Conservation (phyloP, 2,329 filamentous ascomycete genomes). For the Exophiala viscosa region DNA sequence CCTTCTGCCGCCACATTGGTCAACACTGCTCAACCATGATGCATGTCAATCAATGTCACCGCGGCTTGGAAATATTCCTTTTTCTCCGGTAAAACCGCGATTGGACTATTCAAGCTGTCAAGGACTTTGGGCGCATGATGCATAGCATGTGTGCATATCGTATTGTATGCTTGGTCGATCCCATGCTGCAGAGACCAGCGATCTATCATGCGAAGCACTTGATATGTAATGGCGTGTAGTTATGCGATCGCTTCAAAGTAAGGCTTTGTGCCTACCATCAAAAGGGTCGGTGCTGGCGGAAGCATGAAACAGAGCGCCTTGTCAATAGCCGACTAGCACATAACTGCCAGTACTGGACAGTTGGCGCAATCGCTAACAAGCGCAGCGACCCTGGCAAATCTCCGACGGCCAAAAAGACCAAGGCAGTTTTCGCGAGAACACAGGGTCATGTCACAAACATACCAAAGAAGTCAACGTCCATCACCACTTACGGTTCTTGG, state of each 20-base stretch:
- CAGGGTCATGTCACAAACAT: constrained; percentile 8
- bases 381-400: constrained; percentile 20
- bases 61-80: constrained; percentile 3
- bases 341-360: constrained; percentile 3
- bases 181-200: constrained; percentile 29
- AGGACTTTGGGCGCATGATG: constrained; percentile 1
- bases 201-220: constrained; percentile 2
- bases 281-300: not conserved
- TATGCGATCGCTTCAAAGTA: not conserved
- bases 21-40: not conserved
- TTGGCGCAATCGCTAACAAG: constrained; percentile 18
- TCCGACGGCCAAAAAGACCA: constrained; percentile 9
- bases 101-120: constrained; percentile 11
- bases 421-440: not conserved
- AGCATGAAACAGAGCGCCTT: constrained; percentile 15
- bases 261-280: constrained; percentile 1
- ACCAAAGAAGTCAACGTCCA: constrained; percentile 10
- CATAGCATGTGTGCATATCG: constrained; percentile 20
- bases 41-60: not conserved
- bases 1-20: constrained; percentile 19
- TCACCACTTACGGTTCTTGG: constrained; percentile 16
- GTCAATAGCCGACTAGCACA: not conserved
- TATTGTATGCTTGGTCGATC: constrained; percentile 21
- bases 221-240: not conserved
- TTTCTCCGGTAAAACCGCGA: constrained; percentile 20